phyloP scores from a whole-genome alignment of 2,329 filamentous ascomycete genomes.

The Fusarium piperis region DNA sequence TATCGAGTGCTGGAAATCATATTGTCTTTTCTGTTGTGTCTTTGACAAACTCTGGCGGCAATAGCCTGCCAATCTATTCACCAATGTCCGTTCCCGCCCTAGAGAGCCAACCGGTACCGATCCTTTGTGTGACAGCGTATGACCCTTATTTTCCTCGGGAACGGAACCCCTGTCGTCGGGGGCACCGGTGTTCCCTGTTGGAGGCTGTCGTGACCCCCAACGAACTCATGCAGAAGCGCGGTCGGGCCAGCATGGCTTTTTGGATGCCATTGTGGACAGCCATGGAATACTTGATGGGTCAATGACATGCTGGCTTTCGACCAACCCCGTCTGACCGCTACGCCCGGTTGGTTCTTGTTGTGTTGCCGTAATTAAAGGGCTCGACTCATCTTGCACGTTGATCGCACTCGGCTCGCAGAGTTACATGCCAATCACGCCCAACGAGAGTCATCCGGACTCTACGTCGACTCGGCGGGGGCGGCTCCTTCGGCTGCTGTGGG shows the following conservation, averaged over 20 bases:
- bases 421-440: constrained; percentile 14
- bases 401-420: constrained; percentile 7
- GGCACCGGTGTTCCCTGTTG: constrained; percentile 1
- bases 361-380: constrained; percentile 4
- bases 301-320: background rate
- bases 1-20: constrained; percentile 1
- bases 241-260: background rate
- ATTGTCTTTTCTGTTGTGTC: constrained; percentile 1
- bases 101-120: constrained; percentile 3
- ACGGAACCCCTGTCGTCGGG: constrained; percentile 19
- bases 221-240: constrained; percentile 5
- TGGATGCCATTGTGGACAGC: constrained; percentile 2
- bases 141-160: constrained; percentile 12
- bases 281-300: background rate
- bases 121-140: constrained; percentile 7
- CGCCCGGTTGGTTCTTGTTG: constrained; percentile 5
- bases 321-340: background rate
- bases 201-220: constrained; percentile 14
- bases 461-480: constrained; percentile 23
- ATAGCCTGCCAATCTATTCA: constrained; percentile 13
- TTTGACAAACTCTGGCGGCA: constrained; percentile 7
- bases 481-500: constrained; percentile 21
- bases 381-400: constrained; percentile 10
- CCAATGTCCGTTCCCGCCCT: constrained; percentile 11
- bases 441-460: constrained; percentile 18